These are phyloP conservation scores for Sarcodon aspratus DNA, from an alignment of 768 basidiomycete genomes.

Conservation along the genomic window DNA sequence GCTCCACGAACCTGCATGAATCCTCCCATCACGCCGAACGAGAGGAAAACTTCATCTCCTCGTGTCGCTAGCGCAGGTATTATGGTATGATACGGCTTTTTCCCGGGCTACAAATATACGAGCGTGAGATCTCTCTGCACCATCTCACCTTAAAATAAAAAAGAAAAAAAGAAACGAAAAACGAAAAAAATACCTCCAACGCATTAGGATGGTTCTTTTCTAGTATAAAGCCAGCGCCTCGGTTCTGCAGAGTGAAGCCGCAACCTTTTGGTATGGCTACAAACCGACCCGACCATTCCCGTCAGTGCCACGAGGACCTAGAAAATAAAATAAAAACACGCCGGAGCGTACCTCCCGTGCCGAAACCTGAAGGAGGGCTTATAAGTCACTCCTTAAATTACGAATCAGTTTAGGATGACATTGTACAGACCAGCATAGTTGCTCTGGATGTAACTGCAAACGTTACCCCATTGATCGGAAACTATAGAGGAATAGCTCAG, in stretches of 20 bases:
- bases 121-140: too few species aligned
- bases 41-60: conserved; percentile 74
- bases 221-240: conserved; percentile 78
- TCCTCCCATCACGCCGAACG: conserved; percentile 88
- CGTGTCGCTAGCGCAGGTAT: conserved; percentile 81
- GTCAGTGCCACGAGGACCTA: background rate
- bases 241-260: conserved; percentile 94
- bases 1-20: conserved; percentile 59
- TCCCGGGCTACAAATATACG: conserved; percentile 43
- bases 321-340: background rate
- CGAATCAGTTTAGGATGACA: background rate
- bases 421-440: conserved; percentile 60
- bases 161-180: background rate
- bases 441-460: conserved; percentile 83
- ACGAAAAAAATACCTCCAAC: conserved; percentile 39
- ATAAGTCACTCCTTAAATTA: background rate
- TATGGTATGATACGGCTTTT: conserved; percentile 89
- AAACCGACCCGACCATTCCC: background rate
- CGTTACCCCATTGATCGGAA: conserved; percentile 81
- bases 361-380: conserved; percentile 50
- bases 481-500: conserved; percentile 27
- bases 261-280: conserved; percentile 85
- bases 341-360: conserved; percentile 58
- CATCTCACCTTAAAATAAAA: background rate
- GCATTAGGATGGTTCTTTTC: conserved; percentile 78